Base-by-base conservation (phyloP, 2,329 filamentous ascomycete species). In the Fusarium graminum region DNA sequence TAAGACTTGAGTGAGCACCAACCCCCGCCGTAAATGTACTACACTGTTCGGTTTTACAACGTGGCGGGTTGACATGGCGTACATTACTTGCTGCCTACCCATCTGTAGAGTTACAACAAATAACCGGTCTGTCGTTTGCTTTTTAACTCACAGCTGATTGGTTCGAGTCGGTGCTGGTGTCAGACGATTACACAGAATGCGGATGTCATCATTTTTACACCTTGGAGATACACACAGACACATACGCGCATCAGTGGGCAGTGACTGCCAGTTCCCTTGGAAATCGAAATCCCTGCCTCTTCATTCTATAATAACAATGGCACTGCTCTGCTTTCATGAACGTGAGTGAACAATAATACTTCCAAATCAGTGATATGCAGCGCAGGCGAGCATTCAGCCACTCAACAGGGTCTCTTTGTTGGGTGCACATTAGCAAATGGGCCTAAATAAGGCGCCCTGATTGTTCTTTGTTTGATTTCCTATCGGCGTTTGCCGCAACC, bases 141-240 rank as follows among this genome's bases (percentile, higher is more conserved):
- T 13, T 26, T 26, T 16, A 7, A 2, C 1, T 6, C 6, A 6
- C 12, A 13, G 5, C 4, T 38, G 30, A 53, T 53, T 49, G 42
- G 51, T 11, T 28, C 12, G 4, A 38, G 13, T 14, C n/a, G 14
- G 32, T 30, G 42, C 9, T 17, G 16, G 42, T 38, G 22, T 55
- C 36, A 55, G 16, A 41, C 11, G 1, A 46, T 52, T 41, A 29
- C 45, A 55, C 52, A 14, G 34, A 32, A 29, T 39, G 36, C 17
- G 28, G 25, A 55, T 41, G 36, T 32, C n/a, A 43, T 34, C 38
- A 55, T 32, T 19, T 34, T 36, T n/a, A n/a, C n/a, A 6, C 22
- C 22, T 6, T 22, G 4, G 22, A 36, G 28, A 29, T 55, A 26
- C 16, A 12, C 29, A 26, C 25, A 12, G 4, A 29, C n/a, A 17